Evolutionary conservation across 768 basidiomycete genomes (phyloP).

Genomic region (Boletus fagicola): DNA sequence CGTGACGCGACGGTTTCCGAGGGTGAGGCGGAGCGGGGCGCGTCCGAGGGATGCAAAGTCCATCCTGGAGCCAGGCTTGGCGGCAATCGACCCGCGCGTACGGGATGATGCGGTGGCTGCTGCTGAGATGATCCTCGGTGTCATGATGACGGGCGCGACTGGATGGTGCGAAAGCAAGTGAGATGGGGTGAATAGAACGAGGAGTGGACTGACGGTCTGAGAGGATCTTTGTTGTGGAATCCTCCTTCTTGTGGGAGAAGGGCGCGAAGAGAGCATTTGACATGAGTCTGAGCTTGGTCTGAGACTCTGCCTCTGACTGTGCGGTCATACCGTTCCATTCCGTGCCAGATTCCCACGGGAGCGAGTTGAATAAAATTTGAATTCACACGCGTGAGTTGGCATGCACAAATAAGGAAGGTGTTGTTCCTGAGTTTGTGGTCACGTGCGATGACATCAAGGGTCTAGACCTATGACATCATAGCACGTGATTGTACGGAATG

Average conservation of each 20-base stretch:
- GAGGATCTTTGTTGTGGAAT: constrained; percentile 69
- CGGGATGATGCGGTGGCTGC: constrained; percentile 66
- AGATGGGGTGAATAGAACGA: not conserved
- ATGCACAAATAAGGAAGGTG: too few species aligned
- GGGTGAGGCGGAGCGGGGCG: constrained; percentile 66
- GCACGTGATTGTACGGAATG: constrained; percentile 22
- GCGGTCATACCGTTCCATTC: constrained; percentile 21
- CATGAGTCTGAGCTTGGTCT: constrained; percentile 47
- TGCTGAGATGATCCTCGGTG: constrained; percentile 74
- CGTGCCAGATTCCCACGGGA: constrained; percentile 15
- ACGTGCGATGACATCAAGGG: constrained; percentile 28
- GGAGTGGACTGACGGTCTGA: constrained; percentile 59
- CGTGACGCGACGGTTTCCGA: constrained; percentile 66
- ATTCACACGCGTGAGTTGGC: too few species aligned
- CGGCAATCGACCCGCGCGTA: constrained; percentile 33
- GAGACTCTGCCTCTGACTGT: not conserved
- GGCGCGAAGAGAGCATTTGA: constrained; percentile 72
- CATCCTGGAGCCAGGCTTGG: constrained; percentile 39
- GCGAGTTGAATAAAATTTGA: too few species aligned
- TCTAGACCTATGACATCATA: constrained; percentile 35
- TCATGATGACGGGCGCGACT: constrained; percentile 90
- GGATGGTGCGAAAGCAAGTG: constrained; percentile 24
- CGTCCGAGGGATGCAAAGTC: constrained; percentile 81
- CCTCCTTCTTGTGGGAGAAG: constrained; percentile 55
- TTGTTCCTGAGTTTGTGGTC: too few species aligned